Evolutionary conservation across 257 asterid species (phyloP).

Genomic region (Penstemon davidsonii): DNA sequence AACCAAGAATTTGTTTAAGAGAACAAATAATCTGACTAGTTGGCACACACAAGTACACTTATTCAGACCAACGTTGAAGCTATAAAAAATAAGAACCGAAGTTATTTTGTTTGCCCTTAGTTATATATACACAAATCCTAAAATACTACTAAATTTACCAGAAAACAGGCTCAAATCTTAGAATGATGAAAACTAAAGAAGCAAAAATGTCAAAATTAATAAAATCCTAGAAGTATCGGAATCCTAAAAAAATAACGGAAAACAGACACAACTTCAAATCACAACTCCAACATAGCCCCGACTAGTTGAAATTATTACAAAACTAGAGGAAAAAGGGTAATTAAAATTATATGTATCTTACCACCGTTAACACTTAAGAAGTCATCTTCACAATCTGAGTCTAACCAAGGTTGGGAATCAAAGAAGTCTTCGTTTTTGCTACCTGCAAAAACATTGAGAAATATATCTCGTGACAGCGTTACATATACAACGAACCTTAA

Average conservation of each 20-base stretch:
- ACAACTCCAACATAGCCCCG: not conserved
- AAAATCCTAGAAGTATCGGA: not conserved
- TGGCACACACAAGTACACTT: too few relatives aligned
- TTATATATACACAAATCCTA: too few relatives aligned
- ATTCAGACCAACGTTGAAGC: not conserved
- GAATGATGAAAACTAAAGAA: too few relatives aligned
- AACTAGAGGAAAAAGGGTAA: not conserved
- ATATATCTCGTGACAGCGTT: slow-evolving; percentile 1
- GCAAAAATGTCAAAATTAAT: too few relatives aligned
- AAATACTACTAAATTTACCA: too few relatives aligned
- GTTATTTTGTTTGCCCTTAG: too few relatives aligned
- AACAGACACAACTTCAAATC: too few relatives aligned
- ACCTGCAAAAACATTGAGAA: slow-evolving; percentile 41
- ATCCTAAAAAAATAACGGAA: not conserved
- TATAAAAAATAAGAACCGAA: too few relatives aligned
- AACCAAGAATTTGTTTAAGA: not conserved
- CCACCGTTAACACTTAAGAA: slow-evolving; percentile 79
- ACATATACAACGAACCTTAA: not conserved
- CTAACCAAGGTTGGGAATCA: slow-evolving; percentile 75
- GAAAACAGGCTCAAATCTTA: too few relatives aligned
- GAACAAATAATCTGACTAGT: not conserved
- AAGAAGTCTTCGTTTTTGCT: slow-evolving; percentile 75
- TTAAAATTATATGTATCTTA: slow-evolving; percentile 32
- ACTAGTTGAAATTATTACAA: not conserved
- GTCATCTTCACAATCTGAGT: slow-evolving; percentile 84